Conservation (phyloP, 768 basidiomycete genomes). For the Boletus barrowsii region DNA sequence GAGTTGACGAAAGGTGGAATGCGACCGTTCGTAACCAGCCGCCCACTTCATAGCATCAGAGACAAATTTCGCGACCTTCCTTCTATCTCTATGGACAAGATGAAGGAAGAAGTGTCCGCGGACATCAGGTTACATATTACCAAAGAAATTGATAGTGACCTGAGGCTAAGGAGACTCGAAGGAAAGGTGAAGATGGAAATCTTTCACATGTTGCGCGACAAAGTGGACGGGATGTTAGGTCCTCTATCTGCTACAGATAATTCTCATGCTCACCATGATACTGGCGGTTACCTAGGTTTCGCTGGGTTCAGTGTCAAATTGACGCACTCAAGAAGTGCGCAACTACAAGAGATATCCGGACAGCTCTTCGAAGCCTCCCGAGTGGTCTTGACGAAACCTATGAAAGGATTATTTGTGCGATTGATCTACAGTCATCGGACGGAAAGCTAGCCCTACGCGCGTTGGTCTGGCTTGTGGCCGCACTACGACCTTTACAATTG, state of each 20-base stretch:
- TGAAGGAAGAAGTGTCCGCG: neutral
- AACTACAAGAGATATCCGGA: neutral
- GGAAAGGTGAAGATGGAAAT: conserved; percentile 4
- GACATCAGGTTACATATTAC: conserved; percentile 12
- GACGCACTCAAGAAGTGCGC: conserved; percentile 7
- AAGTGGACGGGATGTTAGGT: conserved; percentile 14
- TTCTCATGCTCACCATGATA: neutral
- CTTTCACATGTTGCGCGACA: neutral
- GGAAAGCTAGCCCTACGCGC: neutral
- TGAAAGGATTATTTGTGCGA: conserved; percentile 12
- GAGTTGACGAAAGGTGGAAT: neutral
- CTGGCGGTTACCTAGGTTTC: conserved; percentile 10
- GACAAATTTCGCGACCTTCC: neutral
- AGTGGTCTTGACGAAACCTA: conserved; percentile 16
- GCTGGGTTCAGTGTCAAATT: conserved; percentile 19
- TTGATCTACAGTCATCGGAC: neutral
- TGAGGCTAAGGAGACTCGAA: neutral
- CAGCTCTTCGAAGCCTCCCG: conserved; percentile 9
- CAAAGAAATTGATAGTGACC: conserved; percentile 1
- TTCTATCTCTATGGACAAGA: conserved; percentile 4
- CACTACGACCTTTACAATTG: conserved; percentile 4
- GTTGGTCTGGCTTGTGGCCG: conserved; percentile 14
- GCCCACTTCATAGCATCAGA: conserved; percentile 7
- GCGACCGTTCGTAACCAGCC: conserved; percentile 15
- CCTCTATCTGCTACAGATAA: neutral